A percentile compares a stretch with the other conserved stretches of the same genome.
phyloP scores from a whole-genome alignment of 2,329 filamentous ascomycete genomes.

The Niveomyces coronatus region DNA sequence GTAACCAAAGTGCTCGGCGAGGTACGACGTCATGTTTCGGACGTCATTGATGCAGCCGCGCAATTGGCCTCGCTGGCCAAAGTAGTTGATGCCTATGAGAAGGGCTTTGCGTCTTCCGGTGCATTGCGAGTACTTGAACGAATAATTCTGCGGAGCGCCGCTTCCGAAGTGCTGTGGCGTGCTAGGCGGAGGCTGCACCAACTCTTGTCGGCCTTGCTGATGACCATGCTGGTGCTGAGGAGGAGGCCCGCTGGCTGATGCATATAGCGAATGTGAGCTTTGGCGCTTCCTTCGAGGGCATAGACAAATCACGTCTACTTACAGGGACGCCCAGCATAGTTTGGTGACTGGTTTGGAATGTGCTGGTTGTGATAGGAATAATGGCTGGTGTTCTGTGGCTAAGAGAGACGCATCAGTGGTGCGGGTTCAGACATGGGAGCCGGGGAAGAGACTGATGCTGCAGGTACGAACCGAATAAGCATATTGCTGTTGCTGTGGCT shows the following conservation, averaged over 20 bases:
- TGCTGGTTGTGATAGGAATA: constrained; percentile 23
- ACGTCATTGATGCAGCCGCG: constrained; percentile 96
- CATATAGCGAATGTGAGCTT: background rate
- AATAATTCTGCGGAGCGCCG: constrained; percentile 70
- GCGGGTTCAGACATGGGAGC: constrained; percentile 15
- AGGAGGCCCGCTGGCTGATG: constrained; percentile 1
- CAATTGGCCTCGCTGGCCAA: constrained; percentile 80
- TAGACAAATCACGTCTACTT: constrained; percentile 17
- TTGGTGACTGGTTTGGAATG: constrained; percentile 18
- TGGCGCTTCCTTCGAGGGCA: background rate
- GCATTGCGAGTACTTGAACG: constrained; percentile 85
- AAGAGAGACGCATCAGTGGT: constrained; percentile 17
- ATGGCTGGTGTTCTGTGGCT: constrained; percentile 24
- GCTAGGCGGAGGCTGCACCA: constrained; percentile 56
- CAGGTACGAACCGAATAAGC: constrained; percentile 27
- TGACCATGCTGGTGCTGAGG: constrained; percentile 2
- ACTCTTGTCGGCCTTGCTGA: constrained; percentile 28
- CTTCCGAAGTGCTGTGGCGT: constrained; percentile 64
- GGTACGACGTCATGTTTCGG: constrained; percentile 88
- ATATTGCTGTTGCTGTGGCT: constrained; percentile 39
- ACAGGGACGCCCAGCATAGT: constrained; percentile 41
- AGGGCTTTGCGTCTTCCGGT: constrained; percentile 82
- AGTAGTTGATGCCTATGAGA: constrained; percentile 94
- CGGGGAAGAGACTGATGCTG: background rate
- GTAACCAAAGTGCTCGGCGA: constrained; percentile 84